Percentiles rank a stretch among this genome's conserved stretches.
These are phyloP conservation scores for Hemileia vastatrix DNA, from an alignment of 1,284 basidiomycete species.

Conservation along the genomic window DNA sequence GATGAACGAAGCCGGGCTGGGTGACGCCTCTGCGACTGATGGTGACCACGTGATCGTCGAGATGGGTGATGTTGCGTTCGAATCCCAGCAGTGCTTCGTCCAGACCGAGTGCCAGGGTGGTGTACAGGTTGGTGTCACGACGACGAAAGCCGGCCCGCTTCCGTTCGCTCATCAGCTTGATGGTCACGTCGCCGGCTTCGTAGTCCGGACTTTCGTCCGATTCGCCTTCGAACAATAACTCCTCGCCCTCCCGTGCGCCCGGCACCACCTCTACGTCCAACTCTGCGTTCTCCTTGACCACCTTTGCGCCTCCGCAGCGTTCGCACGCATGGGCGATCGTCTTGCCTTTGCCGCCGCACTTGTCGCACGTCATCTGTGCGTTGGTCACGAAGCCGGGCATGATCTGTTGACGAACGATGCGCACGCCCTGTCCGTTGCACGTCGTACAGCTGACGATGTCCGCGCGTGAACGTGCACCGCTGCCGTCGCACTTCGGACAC, in stretches of 20 bases:
- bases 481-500: slow-evolving; percentile 83
- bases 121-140: slow-evolving; percentile 78
- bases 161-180: slow-evolving; percentile 65
- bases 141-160: slow-evolving; percentile 66
- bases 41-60: slow-evolving; percentile 70
- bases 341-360: slow-evolving; percentile 71
- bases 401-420: slow-evolving; percentile 77
- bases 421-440: slow-evolving; percentile 74
- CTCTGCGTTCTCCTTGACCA: slow-evolving; percentile 54
- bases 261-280: slow-evolving; percentile 69
- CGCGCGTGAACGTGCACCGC: slow-evolving; percentile 71
- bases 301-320: slow-evolving; percentile 69
- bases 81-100: slow-evolving; percentile 78
- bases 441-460: slow-evolving; percentile 74
- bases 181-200: slow-evolving; percentile 79
- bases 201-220: slow-evolving; percentile 85
- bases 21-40: slow-evolving; percentile 66
- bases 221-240: slow-evolving; percentile 82
- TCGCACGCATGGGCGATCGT: slow-evolving; percentile 62
- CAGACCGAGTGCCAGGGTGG: slow-evolving; percentile 74
- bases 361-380: too few species aligned
- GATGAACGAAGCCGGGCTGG: slow-evolving; percentile 80
- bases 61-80: slow-evolving; percentile 70
- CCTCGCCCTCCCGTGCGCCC: slow-evolving; percentile 80
- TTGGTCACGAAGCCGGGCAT: too few species aligned